Evolutionary conservation across 768 basidiomycete genomes (phyloP).

Genomic region (Hericium rajendrae): DNA sequence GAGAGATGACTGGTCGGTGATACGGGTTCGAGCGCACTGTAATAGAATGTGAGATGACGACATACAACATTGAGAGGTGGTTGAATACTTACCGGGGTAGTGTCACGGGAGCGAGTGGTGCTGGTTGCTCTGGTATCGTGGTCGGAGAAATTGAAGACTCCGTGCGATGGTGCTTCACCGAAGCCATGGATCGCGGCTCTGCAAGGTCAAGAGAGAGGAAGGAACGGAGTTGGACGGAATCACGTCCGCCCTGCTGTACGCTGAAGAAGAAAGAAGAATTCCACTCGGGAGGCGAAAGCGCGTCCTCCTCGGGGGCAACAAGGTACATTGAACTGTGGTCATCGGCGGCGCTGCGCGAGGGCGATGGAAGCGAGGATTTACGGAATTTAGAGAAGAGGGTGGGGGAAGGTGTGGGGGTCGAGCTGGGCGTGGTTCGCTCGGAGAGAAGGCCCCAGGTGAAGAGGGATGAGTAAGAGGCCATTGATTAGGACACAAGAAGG

Average conservation of each 20-base stretch:
- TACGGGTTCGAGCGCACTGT: neutral
- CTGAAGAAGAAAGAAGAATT: constrained; percentile 10
- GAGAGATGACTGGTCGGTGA: neutral
- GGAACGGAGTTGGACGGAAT: constrained; percentile 29
- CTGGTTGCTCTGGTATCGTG: too few species aligned
- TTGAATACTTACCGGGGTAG: too few species aligned
- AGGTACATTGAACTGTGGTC: neutral
- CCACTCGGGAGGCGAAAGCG: neutral
- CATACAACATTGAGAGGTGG: too few species aligned
- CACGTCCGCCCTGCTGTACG: neutral
- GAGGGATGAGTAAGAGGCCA: constrained; percentile 12
- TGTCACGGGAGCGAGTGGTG: too few species aligned
- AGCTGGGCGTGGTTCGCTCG: constrained; percentile 7
- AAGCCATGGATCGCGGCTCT: constrained; percentile 35
- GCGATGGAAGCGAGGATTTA: constrained; percentile 12
- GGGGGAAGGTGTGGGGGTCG: neutral
- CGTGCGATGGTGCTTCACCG: constrained; percentile 7
- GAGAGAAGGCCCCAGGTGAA: constrained; percentile 13
- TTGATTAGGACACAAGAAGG: neutral
- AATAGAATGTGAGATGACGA: neutral
- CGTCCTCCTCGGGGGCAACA: neutral
- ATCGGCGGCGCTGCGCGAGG: neutral
- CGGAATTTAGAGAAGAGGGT: constrained; percentile 9
- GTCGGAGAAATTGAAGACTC: neutral
- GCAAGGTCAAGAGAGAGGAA: constrained; percentile 66